A percentile compares a stretch with the other conserved stretches of the same genome.
Evolutionary conservation across 1,284 basidiomycete genomes (phyloP).

Genomic region (Salmacisia buchloeana): DNA sequence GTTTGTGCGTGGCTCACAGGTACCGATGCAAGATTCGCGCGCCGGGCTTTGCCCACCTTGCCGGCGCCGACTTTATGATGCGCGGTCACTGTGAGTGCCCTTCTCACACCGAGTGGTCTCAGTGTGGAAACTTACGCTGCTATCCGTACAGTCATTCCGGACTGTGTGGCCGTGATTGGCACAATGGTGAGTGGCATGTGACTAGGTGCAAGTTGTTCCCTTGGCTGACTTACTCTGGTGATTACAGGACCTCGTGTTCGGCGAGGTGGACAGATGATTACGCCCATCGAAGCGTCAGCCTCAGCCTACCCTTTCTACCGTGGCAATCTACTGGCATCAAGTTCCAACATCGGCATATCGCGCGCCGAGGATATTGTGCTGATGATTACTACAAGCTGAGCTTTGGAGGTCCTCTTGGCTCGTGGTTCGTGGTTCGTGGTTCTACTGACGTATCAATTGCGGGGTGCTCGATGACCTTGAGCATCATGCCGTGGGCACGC

Average conservation of each 20-base stretch:
- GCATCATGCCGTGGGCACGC: too few relatives aligned
- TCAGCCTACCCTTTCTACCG: too few relatives aligned
- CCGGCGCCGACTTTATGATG: slow-evolving; percentile 46
- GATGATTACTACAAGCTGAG: too few relatives aligned
- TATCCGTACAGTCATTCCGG: slow-evolving; percentile 1
- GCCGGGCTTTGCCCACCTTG: slow-evolving; percentile 48
- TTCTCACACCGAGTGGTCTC: neutral
- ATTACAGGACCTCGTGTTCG: slow-evolving; percentile 40
- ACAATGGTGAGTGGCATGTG: slow-evolving; percentile 39
- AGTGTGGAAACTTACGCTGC: neutral
- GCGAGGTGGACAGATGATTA: slow-evolving; percentile 46
- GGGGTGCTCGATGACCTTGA: too few relatives aligned
- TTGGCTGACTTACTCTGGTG: neutral
- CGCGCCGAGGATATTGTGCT: too few relatives aligned
- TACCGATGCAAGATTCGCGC: slow-evolving; percentile 27
- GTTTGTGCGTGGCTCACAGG: neutral
- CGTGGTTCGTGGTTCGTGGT: too few relatives aligned
- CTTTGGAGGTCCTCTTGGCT: too few relatives aligned
- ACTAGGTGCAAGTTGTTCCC: too few relatives aligned
- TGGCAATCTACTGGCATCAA: too few relatives aligned
- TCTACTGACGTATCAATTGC: too few relatives aligned
- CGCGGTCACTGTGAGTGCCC: slow-evolving; percentile 32
- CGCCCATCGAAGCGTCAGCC: too few relatives aligned
- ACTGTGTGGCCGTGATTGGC: slow-evolving; percentile 8
- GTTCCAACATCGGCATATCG: too few relatives aligned